phyloP scores from a whole-genome alignment of 202 grass and related monocot genomes.

The Zizania palustris region DNA sequence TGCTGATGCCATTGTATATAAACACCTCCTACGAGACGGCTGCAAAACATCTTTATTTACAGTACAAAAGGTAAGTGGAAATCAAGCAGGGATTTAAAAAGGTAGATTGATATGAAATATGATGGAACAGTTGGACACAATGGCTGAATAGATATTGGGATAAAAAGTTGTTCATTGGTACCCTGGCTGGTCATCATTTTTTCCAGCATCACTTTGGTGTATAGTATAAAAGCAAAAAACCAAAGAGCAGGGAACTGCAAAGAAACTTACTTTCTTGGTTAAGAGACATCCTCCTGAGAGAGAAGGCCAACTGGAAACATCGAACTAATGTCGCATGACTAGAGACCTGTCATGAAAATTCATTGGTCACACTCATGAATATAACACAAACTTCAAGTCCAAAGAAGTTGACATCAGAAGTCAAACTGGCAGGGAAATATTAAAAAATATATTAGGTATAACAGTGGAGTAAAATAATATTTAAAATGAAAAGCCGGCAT shows the following conservation, averaged over 20 bases:
- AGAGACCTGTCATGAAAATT: conserved; percentile 68
- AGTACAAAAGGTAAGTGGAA: conserved; percentile 50
- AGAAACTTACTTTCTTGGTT: conserved; percentile 76
- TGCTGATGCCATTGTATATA: conserved; percentile 78
- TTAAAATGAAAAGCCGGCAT: neutral
- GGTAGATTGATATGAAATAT: conserved; percentile 17
- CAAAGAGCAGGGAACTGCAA: neutral
- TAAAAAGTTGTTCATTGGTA: conserved; percentile 1
- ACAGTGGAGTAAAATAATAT: neutral
- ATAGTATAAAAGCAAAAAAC: conserved; percentile 13
- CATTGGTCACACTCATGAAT: conserved; percentile 28
- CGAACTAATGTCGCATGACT: conserved; percentile 70
- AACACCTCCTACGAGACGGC: conserved; percentile 79
- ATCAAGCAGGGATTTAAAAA: conserved; percentile 39
- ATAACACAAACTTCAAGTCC: conserved; percentile 18
- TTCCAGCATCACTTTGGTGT: conserved; percentile 23
- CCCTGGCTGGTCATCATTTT: conserved; percentile 7
- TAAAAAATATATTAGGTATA: neutral
- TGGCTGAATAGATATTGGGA: neutral
- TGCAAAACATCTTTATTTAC: conserved; percentile 72
- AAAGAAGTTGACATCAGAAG: neutral
- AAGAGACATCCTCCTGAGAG: conserved; percentile 72
- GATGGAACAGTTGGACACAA: neutral
- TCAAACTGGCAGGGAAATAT: conserved; percentile 26
- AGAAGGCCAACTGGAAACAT: conserved; percentile 94